These are phyloP conservation scores for Flaveria sonorensis DNA, from an alignment of 129 eudicot genomes.

Conservation along the genomic window DNA sequence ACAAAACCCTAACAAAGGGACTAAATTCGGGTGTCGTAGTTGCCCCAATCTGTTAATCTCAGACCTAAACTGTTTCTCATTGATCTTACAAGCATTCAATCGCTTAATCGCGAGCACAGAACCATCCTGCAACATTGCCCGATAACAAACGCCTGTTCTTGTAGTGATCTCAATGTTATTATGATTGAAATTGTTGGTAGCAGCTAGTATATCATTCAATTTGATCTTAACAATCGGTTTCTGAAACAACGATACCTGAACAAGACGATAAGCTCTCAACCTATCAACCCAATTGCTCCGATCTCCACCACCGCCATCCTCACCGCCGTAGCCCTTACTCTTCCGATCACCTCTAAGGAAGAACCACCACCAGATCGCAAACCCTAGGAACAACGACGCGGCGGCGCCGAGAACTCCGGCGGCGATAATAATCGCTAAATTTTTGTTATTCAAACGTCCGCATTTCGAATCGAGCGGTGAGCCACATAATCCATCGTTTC, in stretches of 20 bases:
- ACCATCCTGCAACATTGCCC: constrained; percentile 63
- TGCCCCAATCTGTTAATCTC: constrained; percentile 74
- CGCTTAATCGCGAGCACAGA: constrained; percentile 64
- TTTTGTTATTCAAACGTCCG: constrained; percentile 48
- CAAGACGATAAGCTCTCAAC: constrained; percentile 54
- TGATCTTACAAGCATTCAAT: constrained; percentile 58
- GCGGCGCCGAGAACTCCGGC: constrained; percentile 71
- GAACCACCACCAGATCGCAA: constrained; percentile 74
- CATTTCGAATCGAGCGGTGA: constrained; percentile 53
- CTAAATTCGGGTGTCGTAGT: constrained; percentile 76
- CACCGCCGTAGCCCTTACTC: constrained; percentile 40
- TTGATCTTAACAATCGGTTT: constrained; percentile 69
- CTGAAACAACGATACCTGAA: constrained; percentile 64
- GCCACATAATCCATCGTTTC: constrained; percentile 72
- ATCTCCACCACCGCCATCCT: constrained; percentile 32
- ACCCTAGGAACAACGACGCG: constrained; percentile 56
- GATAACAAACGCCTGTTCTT: constrained; percentile 65
- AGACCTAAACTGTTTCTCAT: constrained; percentile 65
- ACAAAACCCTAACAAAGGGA: constrained; percentile 64
- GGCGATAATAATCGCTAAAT: constrained; percentile 57
- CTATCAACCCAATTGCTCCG: constrained; percentile 55
- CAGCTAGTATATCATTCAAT: constrained; percentile 55
- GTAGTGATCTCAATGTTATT: constrained; percentile 45
- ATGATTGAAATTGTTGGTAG: constrained; percentile 49
- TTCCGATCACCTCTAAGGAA: constrained; percentile 38